Conservation (phyloP, 129 eudicot genomes). For the Tanacetum coccineum region DNA sequence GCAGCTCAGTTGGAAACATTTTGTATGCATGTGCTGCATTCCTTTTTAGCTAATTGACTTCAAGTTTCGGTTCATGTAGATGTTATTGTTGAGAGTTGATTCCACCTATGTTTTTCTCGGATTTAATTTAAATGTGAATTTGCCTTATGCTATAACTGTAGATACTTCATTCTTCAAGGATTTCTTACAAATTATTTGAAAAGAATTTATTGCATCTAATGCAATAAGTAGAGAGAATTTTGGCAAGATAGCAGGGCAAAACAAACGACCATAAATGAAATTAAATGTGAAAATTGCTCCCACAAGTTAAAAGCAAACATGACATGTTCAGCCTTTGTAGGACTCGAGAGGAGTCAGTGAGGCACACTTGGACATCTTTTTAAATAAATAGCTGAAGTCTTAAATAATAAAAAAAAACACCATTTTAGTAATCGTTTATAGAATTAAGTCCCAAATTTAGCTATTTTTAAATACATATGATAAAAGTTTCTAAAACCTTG, state of each 20-base stretch:
- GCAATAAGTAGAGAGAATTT: conserved; percentile 32
- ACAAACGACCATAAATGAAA: conserved; percentile 28
- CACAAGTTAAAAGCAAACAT: conserved; percentile 28
- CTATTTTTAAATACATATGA: not conserved
- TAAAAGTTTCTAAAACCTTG: not conserved
- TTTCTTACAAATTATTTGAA: not conserved
- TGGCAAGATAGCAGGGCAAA: conserved; percentile 27
- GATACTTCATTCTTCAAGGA: too few relatives aligned
- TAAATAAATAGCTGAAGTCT: conserved; percentile 5
- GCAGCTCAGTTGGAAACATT: too few relatives aligned
- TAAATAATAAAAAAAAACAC: not conserved
- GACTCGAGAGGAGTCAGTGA: conserved; percentile 11
- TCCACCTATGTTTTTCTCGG: too few relatives aligned
- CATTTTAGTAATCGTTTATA: too few relatives aligned
- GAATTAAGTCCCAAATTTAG: not conserved
- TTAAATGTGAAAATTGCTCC: conserved; percentile 29
- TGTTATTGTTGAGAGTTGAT: too few relatives aligned
- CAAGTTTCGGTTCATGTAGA: too few relatives aligned
- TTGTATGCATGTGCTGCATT: too few relatives aligned
- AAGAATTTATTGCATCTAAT: conserved; percentile 15
- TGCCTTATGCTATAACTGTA: too few relatives aligned
- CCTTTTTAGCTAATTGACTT: not conserved
- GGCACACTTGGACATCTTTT: conserved; percentile 1
- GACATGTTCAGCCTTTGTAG: conserved; percentile 26
- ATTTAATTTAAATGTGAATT: too few relatives aligned